Conservation (phyloP, 805 yeast species). For the Yarrowia keelungensis region DNA sequence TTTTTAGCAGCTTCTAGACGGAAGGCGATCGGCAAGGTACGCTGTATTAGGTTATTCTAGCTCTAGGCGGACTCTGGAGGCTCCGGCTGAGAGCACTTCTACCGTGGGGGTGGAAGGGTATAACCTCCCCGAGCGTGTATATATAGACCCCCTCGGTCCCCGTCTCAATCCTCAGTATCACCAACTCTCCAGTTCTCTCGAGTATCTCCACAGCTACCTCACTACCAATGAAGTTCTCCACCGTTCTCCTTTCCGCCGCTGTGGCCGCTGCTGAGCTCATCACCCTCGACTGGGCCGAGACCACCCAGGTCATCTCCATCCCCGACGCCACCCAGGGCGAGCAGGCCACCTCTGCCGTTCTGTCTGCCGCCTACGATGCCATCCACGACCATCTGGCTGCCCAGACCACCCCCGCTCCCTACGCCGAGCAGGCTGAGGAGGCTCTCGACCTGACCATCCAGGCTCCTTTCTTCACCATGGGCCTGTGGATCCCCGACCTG, state of each 20-base stretch:
- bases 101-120: too few species aligned
- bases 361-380: slow-evolving; percentile 28
- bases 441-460: slow-evolving; percentile 22
- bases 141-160: not conserved
- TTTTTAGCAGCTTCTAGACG: slow-evolving; percentile 25
- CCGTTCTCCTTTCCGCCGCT: slow-evolving; percentile 3
- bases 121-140: not conserved
- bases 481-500: slow-evolving; percentile 19
- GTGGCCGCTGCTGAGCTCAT: slow-evolving; percentile 9
- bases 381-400: slow-evolving; percentile 25
- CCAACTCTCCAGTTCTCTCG: not conserved
- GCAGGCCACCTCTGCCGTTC: slow-evolving; percentile 15
- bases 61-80: not conserved
- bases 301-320: slow-evolving; percentile 28
- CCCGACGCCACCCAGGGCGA: not conserved
- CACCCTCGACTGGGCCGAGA: slow-evolving; percentile 28
- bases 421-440: slow-evolving; percentile 17
- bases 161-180: not conserved
- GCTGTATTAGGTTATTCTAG: slow-evolving; percentile 24
- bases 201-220: not conserved
- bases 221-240: slow-evolving; percentile 19
- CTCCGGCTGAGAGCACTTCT: too few species aligned
- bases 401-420: slow-evolving; percentile 8
- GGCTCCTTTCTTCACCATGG: slow-evolving; percentile 29
- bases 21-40: slow-evolving; percentile 30